Evolutionary conservation across 257 asterid species (phyloP), one percentile per base, ranked within the genome.

Genomic region (Forsythia viridissima): DNA sequence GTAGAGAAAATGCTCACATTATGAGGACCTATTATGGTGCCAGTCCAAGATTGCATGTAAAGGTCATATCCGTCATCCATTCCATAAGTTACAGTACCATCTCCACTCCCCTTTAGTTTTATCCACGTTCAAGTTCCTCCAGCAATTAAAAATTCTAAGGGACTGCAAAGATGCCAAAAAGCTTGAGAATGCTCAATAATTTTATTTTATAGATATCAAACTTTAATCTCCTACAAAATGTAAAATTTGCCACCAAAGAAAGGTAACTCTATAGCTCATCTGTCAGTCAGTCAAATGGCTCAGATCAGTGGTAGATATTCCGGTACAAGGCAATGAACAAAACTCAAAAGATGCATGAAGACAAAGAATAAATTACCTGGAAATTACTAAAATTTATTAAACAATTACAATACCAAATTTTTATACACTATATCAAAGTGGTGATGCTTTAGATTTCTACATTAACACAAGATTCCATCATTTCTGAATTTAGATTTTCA

Each of bases 81-180:
- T 71, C 90, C 91, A 80, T 89, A 89, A 72, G 91, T 89, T 21
- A 89, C 92, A 8, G 91, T 85, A 30, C 90, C 90, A 82, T 89
- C 91, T 36, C 92, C 91, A 39, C 85, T 87, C 52, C 93, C 90
- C 82, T 88, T 88, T 24, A 24, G 24, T 24, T 24, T 79, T 88
- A 89, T 18, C 92, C 92, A 21, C 89, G 89, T 86, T 88, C 92
- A 69, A 88, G 90, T 73, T 88, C 90, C 87, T 86, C 92, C 72
- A 88, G 79, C 89, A 88, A 84, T 78, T 90, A 82, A 71, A 88
- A 88, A 81, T 88, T 88, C 52, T 90, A 77, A 88, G 92, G 92
- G 82, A 88, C 92, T 86, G 86, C 83, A 80, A 73, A 66, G 71
- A 76, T 72, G 4, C 40, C 24, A 70, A 39, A 78, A 76, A 24